These are phyloP conservation scores for Acer campestre DNA, from an alignment of 345 rosid species.

Conservation along the genomic window DNA sequence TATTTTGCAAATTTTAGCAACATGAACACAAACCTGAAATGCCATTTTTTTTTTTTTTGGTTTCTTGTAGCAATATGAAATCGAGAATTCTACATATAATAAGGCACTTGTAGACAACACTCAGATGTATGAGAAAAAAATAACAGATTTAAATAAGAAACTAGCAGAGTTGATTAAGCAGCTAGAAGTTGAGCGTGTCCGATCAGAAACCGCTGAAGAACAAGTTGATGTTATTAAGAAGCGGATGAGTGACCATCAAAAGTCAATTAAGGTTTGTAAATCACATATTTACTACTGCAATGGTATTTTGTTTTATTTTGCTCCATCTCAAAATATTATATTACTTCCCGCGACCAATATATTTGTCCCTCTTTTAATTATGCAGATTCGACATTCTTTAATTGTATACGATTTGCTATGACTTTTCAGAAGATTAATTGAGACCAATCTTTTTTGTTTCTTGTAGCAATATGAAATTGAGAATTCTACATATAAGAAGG, in stretches of 20 bases:
- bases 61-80: constrained; percentile 57
- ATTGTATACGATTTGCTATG: neutral
- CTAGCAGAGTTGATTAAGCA: constrained; percentile 59
- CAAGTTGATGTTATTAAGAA: constrained; percentile 51
- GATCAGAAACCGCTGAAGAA: constrained; percentile 43
- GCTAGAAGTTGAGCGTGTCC: constrained; percentile 54
- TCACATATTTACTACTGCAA: constrained; percentile 14
- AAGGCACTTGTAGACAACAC: constrained; percentile 71
- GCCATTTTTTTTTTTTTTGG: constrained; percentile 5
- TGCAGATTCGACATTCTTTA: neutral
- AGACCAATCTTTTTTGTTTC: constrained; percentile 13
- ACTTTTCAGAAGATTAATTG: neutral
- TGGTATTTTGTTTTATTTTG: neutral
- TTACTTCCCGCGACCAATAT: neutral
- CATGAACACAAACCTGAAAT: constrained; percentile 8
- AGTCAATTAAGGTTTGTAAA: constrained; percentile 58
- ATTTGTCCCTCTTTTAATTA: neutral
- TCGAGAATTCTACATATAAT: constrained; percentile 65
- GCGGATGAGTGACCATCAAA: constrained; percentile 53
- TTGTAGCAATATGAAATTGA: constrained; percentile 60
- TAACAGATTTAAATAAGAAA: constrained; percentile 58
- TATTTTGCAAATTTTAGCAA: neutral
- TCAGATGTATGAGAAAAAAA: constrained; percentile 76
- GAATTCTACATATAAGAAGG: constrained; percentile 60
- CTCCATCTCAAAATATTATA: neutral